A percentile compares a stretch with the other conserved stretches of the same genome.
Conservation (phyloP, 2,329 filamentous ascomycete species). For the Escovopsis weberi region DNA sequence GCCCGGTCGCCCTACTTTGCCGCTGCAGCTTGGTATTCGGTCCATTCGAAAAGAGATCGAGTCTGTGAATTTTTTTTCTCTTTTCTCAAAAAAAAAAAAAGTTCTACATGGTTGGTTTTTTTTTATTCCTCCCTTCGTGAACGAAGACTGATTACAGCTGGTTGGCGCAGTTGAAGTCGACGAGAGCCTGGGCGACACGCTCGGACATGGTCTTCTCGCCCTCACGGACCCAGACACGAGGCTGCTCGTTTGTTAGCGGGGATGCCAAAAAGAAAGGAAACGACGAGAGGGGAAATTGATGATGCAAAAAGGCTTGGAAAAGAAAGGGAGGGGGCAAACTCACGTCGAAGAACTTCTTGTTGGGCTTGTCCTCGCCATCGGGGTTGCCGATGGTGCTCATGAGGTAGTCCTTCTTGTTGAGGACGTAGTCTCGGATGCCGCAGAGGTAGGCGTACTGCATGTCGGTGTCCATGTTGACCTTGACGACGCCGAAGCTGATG, state of each 20-base stretch:
- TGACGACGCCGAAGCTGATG: constrained; percentile 88
- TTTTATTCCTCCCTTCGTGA: too few relatives aligned
- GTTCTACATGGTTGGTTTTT: background rate
- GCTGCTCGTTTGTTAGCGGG: constrained; percentile 27
- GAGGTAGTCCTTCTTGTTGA: constrained; percentile 92
- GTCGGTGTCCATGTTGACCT: constrained; percentile 99
- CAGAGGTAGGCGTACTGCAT: constrained; percentile 88
- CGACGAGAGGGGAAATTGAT: constrained; percentile 1
- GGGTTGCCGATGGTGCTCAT: constrained; percentile 82
- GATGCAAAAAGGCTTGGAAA: background rate
- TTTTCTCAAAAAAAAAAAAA: background rate
- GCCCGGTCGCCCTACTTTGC: too few relatives aligned
- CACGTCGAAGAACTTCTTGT: constrained; percentile 84
- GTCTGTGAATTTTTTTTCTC: background rate
- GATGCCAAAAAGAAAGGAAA: background rate
- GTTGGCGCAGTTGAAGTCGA: constrained; percentile 63
- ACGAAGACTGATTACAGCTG: constrained; percentile 16
- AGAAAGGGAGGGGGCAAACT: constrained; percentile 10
- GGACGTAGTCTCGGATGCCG: constrained; percentile 88
- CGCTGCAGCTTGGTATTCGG: too few relatives aligned
- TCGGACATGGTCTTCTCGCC: constrained; percentile 93
- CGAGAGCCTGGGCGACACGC: constrained; percentile 66
- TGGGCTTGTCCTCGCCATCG: constrained; percentile 91
- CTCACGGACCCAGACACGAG: constrained; percentile 88
- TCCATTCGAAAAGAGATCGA: too few relatives aligned